phyloP scores from a whole-genome alignment of 139 green algal genomes.

The Marvania coccoides region DNA sequence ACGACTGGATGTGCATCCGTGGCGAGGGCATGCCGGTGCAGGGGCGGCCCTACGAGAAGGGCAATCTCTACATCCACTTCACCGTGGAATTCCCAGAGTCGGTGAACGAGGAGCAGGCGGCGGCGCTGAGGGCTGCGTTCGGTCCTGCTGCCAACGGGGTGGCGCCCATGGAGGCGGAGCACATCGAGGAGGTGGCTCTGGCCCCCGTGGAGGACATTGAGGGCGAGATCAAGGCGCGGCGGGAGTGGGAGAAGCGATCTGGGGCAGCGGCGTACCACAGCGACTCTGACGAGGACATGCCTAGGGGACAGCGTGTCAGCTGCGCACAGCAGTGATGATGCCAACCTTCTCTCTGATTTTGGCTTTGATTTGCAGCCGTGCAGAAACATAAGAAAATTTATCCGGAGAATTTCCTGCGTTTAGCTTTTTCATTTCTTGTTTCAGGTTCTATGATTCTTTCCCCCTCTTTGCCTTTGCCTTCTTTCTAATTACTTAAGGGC shows the following conservation, averaged over 20 bases:
- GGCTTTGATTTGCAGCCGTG: background rate
- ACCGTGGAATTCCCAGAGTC: slow-evolving; percentile 76
- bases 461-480: no score
- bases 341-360: background rate
- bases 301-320: slow-evolving; percentile 73
- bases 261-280: slow-evolving; percentile 46
- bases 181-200: slow-evolving; percentile 45
- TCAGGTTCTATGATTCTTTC: no score
- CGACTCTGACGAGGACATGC: slow-evolving; percentile 82
- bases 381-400: background rate
- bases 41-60: slow-evolving; percentile 81
- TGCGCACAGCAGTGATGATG: slow-evolving; percentile 88
- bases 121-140: slow-evolving; percentile 21
- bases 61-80: slow-evolving; percentile 92
- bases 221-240: slow-evolving; percentile 71
- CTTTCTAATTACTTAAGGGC: no score
- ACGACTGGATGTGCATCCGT: slow-evolving; percentile 59
- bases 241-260: slow-evolving; percentile 33
- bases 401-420: no score
- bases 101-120: slow-evolving; percentile 28
- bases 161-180: slow-evolving; percentile 63
- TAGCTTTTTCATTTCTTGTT: no score
- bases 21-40: slow-evolving; percentile 97
- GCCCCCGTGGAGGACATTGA: slow-evolving; percentile 70
- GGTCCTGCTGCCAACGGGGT: slow-evolving; percentile 7